phyloP scores from a whole-genome alignment of 176 grass and related monocot species.

The Oryza meyeriana region DNA sequence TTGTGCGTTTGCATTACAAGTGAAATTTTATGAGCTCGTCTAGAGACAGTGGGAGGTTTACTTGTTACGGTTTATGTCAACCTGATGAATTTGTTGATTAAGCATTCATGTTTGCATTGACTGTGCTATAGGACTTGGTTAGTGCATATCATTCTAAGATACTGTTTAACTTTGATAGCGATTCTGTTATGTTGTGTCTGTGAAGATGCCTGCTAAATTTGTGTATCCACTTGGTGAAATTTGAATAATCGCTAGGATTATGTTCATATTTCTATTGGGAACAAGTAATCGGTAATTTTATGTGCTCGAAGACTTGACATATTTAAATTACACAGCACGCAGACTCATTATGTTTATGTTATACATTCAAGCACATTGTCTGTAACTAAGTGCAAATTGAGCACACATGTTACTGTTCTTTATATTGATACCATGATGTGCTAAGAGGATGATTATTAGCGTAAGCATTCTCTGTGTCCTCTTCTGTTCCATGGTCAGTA shows the following conservation, averaged over 20 bases:
- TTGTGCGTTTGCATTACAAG: not conserved
- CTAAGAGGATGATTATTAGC: not conserved
- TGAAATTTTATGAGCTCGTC: not conserved
- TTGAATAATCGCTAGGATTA: not conserved
- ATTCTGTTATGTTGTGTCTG: not conserved
- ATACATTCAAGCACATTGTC: not conserved
- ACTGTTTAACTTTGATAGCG: conserved; percentile 9
- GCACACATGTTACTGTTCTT: not conserved
- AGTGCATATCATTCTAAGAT: not conserved
- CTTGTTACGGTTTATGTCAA: not conserved
- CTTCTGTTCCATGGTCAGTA: conserved; percentile 1
- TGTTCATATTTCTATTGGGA: not conserved
- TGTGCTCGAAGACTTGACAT: not conserved
- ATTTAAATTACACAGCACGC: not conserved
- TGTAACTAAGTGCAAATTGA: not conserved
- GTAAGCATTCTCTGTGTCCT: not conserved
- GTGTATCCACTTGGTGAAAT: conserved; percentile 7
- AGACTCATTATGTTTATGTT: not conserved
- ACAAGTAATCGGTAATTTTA: not conserved
- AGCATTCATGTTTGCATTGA: conserved; percentile 12
- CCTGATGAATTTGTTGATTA: not conserved
- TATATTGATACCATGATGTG: not conserved
- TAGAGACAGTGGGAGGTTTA: conserved; percentile 12
- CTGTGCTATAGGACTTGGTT: not conserved
- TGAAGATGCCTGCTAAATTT: not conserved